Conservation (phyloP, 2,329 filamentous ascomycete genomes). For the Didymella pinodella region DNA sequence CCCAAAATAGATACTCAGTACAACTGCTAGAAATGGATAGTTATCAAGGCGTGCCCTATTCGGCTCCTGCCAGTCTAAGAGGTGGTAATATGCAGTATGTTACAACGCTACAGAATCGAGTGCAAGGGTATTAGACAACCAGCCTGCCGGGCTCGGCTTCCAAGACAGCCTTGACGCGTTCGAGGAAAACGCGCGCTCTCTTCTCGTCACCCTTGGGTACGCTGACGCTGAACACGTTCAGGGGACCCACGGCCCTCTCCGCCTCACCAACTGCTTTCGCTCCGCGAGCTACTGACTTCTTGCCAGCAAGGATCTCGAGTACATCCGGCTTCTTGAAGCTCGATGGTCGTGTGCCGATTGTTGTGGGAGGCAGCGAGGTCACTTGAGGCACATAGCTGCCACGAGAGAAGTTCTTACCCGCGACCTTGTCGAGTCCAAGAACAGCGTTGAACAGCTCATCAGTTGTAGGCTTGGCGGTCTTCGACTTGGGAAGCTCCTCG, state of each 20-base stretch:
- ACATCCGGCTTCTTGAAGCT: constrained; percentile 72
- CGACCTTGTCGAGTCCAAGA: constrained; percentile 71
- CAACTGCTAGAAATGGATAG: constrained; percentile 17
- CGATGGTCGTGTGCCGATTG: constrained; percentile 44
- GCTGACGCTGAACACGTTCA: constrained; percentile 82
- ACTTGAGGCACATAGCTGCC: constrained; percentile 78
- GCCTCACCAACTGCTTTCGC: constrained; percentile 42
- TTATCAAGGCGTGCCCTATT: constrained; percentile 7
- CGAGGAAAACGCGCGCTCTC: constrained; percentile 81
- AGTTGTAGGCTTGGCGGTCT: constrained; percentile 70
- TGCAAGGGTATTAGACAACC: constrained; percentile 41
- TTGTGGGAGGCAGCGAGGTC: constrained; percentile 52
- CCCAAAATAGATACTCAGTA: constrained; percentile 3
- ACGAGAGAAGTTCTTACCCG: constrained; percentile 56
- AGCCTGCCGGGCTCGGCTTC: constrained; percentile 51
- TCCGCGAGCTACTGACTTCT: constrained; percentile 38
- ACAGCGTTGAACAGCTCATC: constrained; percentile 91
- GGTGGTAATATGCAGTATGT: constrained; percentile 32
- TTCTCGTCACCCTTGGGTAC: constrained; percentile 83
- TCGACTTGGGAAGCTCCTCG: constrained; percentile 76
- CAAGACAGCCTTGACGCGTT: constrained; percentile 83
- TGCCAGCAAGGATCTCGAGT: constrained; percentile 74
- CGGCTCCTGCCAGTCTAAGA: constrained; percentile 12
- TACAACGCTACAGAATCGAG: constrained; percentile 36
- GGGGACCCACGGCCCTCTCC: constrained; percentile 56